Percentiles rank a stretch among this genome's conserved stretches.
Evolutionary conservation across 805 yeast genomes (phyloP).

Genomic region (Monosporozyma aerobia): DNA sequence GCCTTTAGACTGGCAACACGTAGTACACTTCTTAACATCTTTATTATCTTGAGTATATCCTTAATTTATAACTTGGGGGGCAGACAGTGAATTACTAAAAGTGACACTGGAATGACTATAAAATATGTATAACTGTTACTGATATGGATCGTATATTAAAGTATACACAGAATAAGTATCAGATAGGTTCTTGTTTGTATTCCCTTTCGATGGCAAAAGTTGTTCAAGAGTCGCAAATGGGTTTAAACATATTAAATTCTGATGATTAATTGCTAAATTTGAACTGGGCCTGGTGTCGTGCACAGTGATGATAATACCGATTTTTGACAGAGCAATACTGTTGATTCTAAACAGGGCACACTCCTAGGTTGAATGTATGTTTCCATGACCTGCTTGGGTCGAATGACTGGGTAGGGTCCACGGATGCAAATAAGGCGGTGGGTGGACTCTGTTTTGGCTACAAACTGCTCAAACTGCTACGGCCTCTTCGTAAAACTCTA

Average conservation of each 20-base stretch:
- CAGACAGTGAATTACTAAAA: background rate
- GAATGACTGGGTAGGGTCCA: too few species aligned
- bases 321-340: background rate
- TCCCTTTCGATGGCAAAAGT: background rate
- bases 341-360: background rate
- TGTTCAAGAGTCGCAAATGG: background rate
- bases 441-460: background rate
- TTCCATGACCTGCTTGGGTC: background rate
- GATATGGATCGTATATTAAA: background rate
- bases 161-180: background rate
- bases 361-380: background rate
- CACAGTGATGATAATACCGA: background rate
- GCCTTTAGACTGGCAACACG: constrained; percentile 29
- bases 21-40: constrained; percentile 48
- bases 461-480: background rate
- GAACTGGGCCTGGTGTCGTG: background rate
- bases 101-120: background rate
- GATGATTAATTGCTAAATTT: background rate
- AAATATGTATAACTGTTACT: background rate
- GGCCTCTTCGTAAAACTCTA: background rate
- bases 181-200: background rate
- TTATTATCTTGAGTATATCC: background rate
- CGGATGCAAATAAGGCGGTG: too few species aligned
- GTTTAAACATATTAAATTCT: background rate
- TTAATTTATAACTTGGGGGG: background rate